Conservation (phyloP, 495 filamentous ascomycete genomes). For the Oleoguttula mirabilis region DNA sequence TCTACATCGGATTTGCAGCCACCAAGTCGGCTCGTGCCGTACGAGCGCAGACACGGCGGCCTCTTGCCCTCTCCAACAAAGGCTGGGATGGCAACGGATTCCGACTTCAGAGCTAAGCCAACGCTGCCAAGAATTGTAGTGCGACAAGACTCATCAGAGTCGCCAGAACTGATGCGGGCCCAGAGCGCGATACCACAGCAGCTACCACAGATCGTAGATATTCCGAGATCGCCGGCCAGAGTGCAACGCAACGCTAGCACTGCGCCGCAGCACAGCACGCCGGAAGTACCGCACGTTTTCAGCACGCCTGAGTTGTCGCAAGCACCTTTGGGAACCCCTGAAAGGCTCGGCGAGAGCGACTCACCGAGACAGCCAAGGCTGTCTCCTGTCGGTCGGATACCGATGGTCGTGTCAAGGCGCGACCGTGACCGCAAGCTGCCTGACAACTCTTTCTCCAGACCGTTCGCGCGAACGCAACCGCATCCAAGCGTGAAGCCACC, state of each 20-base stretch:
- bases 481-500: conserved; percentile 32
- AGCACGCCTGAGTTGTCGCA: conserved; percentile 15
- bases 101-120: neutral
- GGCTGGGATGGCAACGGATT: neutral
- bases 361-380: conserved; percentile 34
- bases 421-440: conserved; percentile 58
- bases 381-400: conserved; percentile 80
- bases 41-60: conserved; percentile 13
- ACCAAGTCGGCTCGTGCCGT: conserved; percentile 4
- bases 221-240: neutral
- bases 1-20: conserved; percentile 3
- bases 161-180: conserved; percentile 10
- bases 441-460: conserved; percentile 74
- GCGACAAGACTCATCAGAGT: conserved; percentile 4
- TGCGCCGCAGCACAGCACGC: neutral
- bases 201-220: conserved; percentile 4
- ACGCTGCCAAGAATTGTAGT: conserved; percentile 5
- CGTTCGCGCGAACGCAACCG: conserved; percentile 44
- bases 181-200: conserved; percentile 1
- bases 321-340: conserved; percentile 25
- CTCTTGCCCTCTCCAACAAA: conserved; percentile 18
- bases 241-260: neutral
- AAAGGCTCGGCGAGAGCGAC: conserved; percentile 24
- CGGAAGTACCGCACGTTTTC: neutral
- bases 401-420: conserved; percentile 62